Evolutionary conservation across 306 rosid genomes (phyloP), one percentile per base, ranked within the genome.

Genomic region (Dicorynia guianensis): DNA sequence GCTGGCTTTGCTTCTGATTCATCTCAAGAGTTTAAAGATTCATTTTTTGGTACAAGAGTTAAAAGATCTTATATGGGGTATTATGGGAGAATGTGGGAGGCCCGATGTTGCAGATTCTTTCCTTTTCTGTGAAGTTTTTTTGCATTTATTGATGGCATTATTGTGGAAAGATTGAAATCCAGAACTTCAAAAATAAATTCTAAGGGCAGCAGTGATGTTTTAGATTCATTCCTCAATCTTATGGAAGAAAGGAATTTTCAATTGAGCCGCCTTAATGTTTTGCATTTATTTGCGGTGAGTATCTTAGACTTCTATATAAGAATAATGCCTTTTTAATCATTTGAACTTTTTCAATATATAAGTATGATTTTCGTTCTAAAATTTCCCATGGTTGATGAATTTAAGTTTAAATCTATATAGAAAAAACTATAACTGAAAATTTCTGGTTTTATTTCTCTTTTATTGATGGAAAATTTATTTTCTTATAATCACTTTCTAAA

Each of bases 221-320:
- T 77, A 11, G 75, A 68, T 17, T 77, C 75, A 2, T 38, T 77
- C 36, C 69, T 68, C 18, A 6, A 40, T 3, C 33, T 67, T 14
- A 47, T 5, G 0, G 17, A 10, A 36, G 13, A 8, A 15, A 69
- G 49, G 11, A 77, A 77, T 59, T 49, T 61, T 25, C 69, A 77
- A 25, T 38, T 77, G 4, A 35, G 63, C 36, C 69, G 42, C 4
- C 69, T 18, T 35, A 69, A 77, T 19, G 11, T 68, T 69, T 19
- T 69, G 14, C 81, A 77, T 77, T 11, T 77, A 0, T 77, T 77
- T 67, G 54, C 59, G 75, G 81, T 68, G 9, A 57, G 75, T 46
- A 4, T 64, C 13, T 9, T 49, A 49, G 19, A n/a, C n/a, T n/a
- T n/a, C n/a, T n/a, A n/a, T n/a, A n/a, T n/a, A n/a, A n/a, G n/a